A percentile compares a stretch with the other conserved stretches of the same genome.
phyloP scores from a whole-genome alignment of 2,329 filamentous ascomycete species.

The Epichloe uncinata region DNA sequence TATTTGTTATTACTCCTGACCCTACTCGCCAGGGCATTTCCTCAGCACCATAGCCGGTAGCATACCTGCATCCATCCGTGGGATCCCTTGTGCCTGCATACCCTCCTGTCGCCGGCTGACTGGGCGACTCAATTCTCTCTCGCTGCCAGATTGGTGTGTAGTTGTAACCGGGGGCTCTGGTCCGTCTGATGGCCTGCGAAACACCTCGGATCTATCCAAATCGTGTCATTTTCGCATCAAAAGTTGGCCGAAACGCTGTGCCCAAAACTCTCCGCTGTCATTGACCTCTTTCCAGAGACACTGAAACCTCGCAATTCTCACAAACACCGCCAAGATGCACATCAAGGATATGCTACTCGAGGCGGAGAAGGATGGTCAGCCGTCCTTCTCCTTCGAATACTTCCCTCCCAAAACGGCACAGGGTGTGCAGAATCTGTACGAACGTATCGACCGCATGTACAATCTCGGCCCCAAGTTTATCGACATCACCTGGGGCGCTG shows the following conservation, averaged over 20 bases:
- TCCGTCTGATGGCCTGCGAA: neutral
- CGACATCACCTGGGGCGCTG: slow-evolving; percentile 96
- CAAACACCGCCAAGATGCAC: slow-evolving; percentile 57
- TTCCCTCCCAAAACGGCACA: slow-evolving; percentile 96
- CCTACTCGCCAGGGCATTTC: neutral
- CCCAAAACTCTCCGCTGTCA: neutral
- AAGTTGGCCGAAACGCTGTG: neutral
- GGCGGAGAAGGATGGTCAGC: slow-evolving; percentile 62
- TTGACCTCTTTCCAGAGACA: no score
- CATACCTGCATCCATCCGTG: neutral
- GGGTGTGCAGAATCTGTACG: slow-evolving; percentile 98
- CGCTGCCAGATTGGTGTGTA: neutral
- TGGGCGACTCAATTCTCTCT: neutral
- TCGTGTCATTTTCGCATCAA: neutral
- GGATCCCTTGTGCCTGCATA: no score
- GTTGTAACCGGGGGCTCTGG: neutral
- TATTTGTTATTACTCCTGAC: neutral
- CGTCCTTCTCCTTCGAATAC: slow-evolving; percentile 98
- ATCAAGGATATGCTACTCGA: slow-evolving; percentile 84
- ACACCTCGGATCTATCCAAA: neutral
- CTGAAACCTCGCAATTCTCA: neutral
- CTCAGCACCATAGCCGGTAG: no score
- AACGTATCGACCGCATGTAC: slow-evolving; percentile 99
- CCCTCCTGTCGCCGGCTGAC: neutral
- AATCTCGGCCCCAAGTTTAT: slow-evolving; percentile 88